Evolutionary conservation across 345 rosid genomes (phyloP).

Genomic region (Eucalyptus sp.): DNA sequence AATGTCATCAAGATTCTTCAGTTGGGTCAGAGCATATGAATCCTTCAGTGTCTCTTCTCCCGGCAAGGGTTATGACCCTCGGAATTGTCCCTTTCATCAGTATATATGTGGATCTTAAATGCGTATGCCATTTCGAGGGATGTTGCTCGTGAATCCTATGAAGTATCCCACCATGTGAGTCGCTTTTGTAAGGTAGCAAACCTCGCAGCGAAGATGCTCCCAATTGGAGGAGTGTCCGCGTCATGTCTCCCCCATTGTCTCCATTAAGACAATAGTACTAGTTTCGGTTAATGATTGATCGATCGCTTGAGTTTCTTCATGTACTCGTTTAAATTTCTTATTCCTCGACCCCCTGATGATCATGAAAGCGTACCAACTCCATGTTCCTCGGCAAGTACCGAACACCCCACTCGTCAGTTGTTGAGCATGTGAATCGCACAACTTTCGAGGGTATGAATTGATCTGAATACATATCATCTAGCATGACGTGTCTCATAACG

Average conservation of each 20-base stretch:
- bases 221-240: neutral
- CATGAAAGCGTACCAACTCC: neutral
- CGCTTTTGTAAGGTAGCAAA: constrained; percentile 24
- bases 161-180: constrained; percentile 22
- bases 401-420: neutral
- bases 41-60: neutral
- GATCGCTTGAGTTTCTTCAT: neutral
- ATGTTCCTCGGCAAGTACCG: neutral
- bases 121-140: neutral
- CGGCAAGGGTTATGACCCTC: neutral
- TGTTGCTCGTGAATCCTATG: neutral
- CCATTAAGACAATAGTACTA: neutral
- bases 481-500: rapidly evolving
- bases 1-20: neutral
- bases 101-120: neutral
- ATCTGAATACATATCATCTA: neutral
- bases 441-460: neutral
- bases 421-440: neutral
- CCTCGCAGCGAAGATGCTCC: neutral
- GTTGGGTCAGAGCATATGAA: neutral
- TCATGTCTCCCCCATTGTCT: neutral
- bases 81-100: constrained; percentile 4
- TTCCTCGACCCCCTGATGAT: neutral
- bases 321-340: neutral
- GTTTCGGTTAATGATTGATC: neutral